Evolutionary conservation across 441 rosid species (phyloP), one percentile per base, ranked within the genome.

Genomic region (Adansonia madagascariensis): DNA sequence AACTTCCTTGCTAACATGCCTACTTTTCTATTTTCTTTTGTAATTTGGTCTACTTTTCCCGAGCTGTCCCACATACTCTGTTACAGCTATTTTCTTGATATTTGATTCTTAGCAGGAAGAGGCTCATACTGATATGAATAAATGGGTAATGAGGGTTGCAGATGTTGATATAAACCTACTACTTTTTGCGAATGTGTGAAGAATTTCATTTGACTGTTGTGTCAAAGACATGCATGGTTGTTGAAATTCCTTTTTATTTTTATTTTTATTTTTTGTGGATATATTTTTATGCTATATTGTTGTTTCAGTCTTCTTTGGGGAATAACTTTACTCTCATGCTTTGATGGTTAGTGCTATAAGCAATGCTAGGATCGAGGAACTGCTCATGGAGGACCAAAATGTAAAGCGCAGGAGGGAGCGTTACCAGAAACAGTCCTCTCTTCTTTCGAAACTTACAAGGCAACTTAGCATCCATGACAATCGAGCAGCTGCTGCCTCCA

Each of bases 381-480:
- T 97, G 85, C 92, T 97, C 63, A 90, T 84, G 83, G 99, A 97
- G 87, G 98, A 97, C 80, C 89, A 90, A 63, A 97, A 94, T 73
- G 97, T 84, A 12, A 94, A 86, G 87, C 84, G 86, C 14, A 90
- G 80, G 88, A 87, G 99, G 82, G 98, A 94, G 78, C 89, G 88
- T 20, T 86, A 77, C 84, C 91, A 89, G 91, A 97, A 92, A 80
- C 99, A 94, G 80, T 91, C 98, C 2, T 83, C 94, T 62, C 88
- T 93, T 76, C 94, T 97, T 76, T 91, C 93, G 0, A 91, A 91
- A 83, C 97, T 97, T 60, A 89, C 92, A 1, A 89, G 98, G 80
- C 93, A 89, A 83, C 95, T 97, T 49, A 83, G 98, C 83, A 71
- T 94, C 82, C 98, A 93, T 31, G 99, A 97, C 64, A 97, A 91